Conservation (phyloP, 805 yeast species). For the Teunomyces atbi region DNA sequence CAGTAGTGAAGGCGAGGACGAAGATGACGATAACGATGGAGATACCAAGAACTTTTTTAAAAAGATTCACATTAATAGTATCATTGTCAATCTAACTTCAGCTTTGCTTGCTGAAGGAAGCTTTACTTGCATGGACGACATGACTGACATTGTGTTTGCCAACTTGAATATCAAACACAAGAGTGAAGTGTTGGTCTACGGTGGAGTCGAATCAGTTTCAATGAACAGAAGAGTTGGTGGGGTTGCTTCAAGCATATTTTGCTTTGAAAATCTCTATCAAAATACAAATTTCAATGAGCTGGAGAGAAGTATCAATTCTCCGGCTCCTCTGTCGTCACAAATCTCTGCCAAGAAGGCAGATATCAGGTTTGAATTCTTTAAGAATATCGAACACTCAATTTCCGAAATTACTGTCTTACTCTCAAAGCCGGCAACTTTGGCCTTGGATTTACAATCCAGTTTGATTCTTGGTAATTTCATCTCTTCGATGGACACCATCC, state of each 20-base stretch:
- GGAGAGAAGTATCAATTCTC: background rate
- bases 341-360: constrained; percentile 40
- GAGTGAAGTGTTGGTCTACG: constrained; percentile 42
- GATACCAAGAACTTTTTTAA: constrained; percentile 28
- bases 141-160: constrained; percentile 19
- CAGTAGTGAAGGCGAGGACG: constrained; percentile 10
- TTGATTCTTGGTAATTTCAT: constrained; percentile 27
- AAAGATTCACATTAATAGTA: constrained; percentile 33
- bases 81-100: constrained; percentile 47
- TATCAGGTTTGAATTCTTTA: constrained; percentile 50
- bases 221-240: constrained; percentile 16
- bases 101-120: constrained; percentile 41
- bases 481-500: constrained; percentile 21
- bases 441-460: constrained; percentile 20
- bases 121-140: constrained; percentile 35
- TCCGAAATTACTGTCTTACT: constrained; percentile 40
- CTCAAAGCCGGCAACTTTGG: constrained; percentile 38
- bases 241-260: constrained; percentile 1
- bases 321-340: background rate
- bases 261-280: constrained; percentile 3
- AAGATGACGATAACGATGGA: constrained; percentile 13
- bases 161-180: constrained; percentile 44
- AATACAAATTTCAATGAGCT: background rate
- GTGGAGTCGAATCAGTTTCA: constrained; percentile 43
- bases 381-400: constrained; percentile 11